Base-by-base conservation (phyloP, 2,329 filamentous ascomycete genomes). In the Beauveria scarabaeidicola region DNA sequence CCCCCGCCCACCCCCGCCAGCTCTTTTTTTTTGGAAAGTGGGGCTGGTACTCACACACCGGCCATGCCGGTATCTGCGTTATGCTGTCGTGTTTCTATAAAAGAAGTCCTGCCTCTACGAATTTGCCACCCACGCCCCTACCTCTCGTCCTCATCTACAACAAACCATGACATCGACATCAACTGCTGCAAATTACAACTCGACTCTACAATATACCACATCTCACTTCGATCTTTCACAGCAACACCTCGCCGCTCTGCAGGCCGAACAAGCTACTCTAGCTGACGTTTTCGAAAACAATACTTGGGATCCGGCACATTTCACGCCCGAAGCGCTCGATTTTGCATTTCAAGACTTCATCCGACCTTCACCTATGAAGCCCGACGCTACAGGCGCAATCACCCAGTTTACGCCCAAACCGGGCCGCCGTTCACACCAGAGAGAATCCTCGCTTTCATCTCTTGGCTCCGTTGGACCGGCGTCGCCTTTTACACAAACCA, bases 371-470 rank as follows among this genome's bases (percentile, higher is more conserved):
- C 67, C 71, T 38, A 76, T 77, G 76, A 74, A 76, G 65, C 68
- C 75, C 27, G 77, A 79, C 60, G 55, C 71, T 15, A 79, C 75
- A 75, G 68, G 72, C 58, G 63, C 66, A 23, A 63, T 69, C 58
- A 68, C 69, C 61, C 75, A 75, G 61, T 69, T 73, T 62, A 73
- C 72, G 41, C 69, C 73, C 23, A 74, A 73, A 66, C 63, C 71
- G 43, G 69, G 70, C 59, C 73, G 75, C 17, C 68, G 76, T 41
- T 66, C 75, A 27, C 83, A 86, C 66, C 77, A 86, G 50, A 79
- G 83, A 64, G 82, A 86, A 63, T 82, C 83, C 2, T 86, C 83
- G 7, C 72, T 84, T 41, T 86, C 83, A 0, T 86, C 84, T 0
- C 66, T 85, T 44, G 82, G 81, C 11, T 86, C 83, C 0, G 77